Percentiles rank a stretch among this genome's conserved stretches.
Conservation (phyloP, 176 grass and related monocot genomes). For the Tillandsia fasciculata region DNA sequence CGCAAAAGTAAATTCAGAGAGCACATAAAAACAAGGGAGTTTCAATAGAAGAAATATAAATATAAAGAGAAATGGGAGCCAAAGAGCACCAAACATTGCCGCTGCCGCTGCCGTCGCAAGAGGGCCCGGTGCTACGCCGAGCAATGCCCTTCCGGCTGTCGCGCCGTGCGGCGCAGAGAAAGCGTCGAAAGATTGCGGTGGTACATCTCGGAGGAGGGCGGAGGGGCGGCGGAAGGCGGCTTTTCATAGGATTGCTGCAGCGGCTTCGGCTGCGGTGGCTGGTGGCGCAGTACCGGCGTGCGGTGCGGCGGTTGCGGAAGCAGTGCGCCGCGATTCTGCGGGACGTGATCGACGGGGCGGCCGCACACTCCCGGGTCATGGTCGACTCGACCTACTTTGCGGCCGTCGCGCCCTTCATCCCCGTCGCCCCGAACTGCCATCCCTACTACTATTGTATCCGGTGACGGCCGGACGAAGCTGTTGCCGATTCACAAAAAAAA, state of each 20-base stretch:
- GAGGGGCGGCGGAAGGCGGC: slow-evolving; percentile 9
- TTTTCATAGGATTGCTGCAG: slow-evolving; percentile 12
- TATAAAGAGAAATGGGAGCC: background rate
- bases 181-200: slow-evolving; percentile 11
- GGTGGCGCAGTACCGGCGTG: slow-evolving; percentile 10
- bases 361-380: slow-evolving; percentile 8
- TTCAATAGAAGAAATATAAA: background rate
- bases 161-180: background rate
- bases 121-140: background rate
- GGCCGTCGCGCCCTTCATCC: slow-evolving; percentile 7
- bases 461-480: background rate
- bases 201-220: background rate
- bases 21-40: too few species aligned
- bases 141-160: background rate
- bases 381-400: slow-evolving; percentile 8
- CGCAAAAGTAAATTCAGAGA: too few species aligned
- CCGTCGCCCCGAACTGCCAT: background rate
- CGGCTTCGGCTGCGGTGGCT: slow-evolving; percentile 6
- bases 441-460: background rate
- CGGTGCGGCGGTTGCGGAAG: background rate
- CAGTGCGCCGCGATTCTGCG: background rate
- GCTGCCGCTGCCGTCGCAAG: background rate
- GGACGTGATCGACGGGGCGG: slow-evolving; percentile 8
- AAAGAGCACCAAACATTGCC: background rate
- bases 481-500: background rate